Base-by-base conservation (phyloP, 345 rosid genomes). In the Populus alba region DNA sequence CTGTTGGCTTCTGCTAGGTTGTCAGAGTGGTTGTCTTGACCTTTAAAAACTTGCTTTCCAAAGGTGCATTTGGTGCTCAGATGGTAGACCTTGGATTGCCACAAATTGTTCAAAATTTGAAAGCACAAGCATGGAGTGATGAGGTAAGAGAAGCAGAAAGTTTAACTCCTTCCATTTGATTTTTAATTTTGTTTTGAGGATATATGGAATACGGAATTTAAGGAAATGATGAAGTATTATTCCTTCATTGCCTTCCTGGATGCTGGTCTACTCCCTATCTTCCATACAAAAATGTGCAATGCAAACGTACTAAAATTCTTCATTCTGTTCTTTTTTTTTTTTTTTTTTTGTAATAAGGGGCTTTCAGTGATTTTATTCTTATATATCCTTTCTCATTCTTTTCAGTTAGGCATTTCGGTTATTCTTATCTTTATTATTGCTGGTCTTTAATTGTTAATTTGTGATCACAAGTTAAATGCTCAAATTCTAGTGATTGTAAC, bases 101-200 rank as follows among this genome's bases (percentile, higher is more conserved):
- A 70, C 99, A 95, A 83, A 81, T 91, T 79, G 93, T 95, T 79
- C 93, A 92, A 83, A 92, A 89, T 87, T 87, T 95, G 76, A 93
- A 93, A 86, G 77, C 97, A 11, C 98, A 95, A 84, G 97, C 99
- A 72, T 95, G 99, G 99, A 93, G 94, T 84, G 99, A 95, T 70
- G 99, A 95, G 96, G 99, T 92, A 81, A 90, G 83, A 81, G 68
- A 59, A 55, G 59, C 78, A 37, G 11, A 43, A 59, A 8, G 66
- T 18, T 51, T 47, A 51, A 47, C 61, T 68, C 25, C 31, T 51
- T 47, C 33, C 63, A 5, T 35, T 23, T 25, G 31, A 23, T 62
- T 25, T 8, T 5, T 39, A 5, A 33, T 67, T 13, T 71, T 29
- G 11, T 39, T 70, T 57, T 66, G 35, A 25, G 31, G 0, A 25